These are phyloP conservation scores for Raddia distichophylla DNA, from an alignment of 176 grass and related monocot species.

Conservation along the genomic window DNA sequence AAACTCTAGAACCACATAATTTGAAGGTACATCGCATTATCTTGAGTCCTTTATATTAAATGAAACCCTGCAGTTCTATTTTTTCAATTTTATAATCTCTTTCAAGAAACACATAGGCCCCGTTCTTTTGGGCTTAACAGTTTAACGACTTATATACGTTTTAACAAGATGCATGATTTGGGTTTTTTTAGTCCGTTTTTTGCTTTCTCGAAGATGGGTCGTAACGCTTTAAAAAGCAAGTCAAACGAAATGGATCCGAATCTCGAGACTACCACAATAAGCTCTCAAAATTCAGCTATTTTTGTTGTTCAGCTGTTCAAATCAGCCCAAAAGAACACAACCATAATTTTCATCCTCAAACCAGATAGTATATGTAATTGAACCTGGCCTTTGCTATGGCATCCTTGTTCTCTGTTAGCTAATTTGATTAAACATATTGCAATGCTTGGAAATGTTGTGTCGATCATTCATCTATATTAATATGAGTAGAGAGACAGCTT, in stretches of 20 bases:
- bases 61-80: neutral
- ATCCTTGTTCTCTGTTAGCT: neutral
- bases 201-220: too few relatives aligned
- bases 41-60: neutral
- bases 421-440: neutral
- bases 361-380: neutral
- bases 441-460: neutral
- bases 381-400: neutral
- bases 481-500: too few relatives aligned
- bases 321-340: too few relatives aligned
- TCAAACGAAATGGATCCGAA: too few relatives aligned
- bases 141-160: too few relatives aligned
- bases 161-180: too few relatives aligned
- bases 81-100: neutral
- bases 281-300: too few relatives aligned
- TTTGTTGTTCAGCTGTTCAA: too few relatives aligned
- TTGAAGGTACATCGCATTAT: conserved; percentile 61
- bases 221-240: too few relatives aligned
- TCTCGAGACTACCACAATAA: too few relatives aligned
- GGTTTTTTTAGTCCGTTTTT: too few relatives aligned
- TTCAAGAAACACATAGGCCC: neutral
- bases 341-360: neutral
- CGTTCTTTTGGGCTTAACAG: too few relatives aligned
- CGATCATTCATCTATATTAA: neutral
- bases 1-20: conserved; percentile 92